Conservation (phyloP, 257 asterid species). For the Mentha longifolia region DNA sequence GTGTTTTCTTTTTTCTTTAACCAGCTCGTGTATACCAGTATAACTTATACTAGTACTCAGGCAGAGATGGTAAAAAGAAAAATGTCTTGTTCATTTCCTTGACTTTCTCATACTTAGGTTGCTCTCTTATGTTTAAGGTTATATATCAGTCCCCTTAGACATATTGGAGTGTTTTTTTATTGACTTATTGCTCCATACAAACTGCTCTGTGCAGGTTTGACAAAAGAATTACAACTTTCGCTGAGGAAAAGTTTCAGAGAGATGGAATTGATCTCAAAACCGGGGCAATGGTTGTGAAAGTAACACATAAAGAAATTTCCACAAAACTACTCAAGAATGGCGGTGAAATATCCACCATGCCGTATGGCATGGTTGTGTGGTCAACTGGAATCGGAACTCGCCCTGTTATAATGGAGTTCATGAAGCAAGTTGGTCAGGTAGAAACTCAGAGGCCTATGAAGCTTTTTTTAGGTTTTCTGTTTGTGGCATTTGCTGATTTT, state of each 20-base stretch:
- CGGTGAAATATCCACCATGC: conserved; percentile 64
- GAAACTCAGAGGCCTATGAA: conserved; percentile 21
- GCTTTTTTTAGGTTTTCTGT: conserved; percentile 13
- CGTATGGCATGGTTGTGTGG: conserved; percentile 99
- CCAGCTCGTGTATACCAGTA: no score
- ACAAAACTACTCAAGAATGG: conserved; percentile 78
- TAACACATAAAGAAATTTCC: conserved; percentile 79
- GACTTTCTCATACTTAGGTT: not conserved
- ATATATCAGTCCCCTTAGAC: not conserved
- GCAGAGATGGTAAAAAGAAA: not conserved
- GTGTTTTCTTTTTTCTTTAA: no score
- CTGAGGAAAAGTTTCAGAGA: conserved; percentile 85
- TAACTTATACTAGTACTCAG: no score
- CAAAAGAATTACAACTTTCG: conserved; percentile 93
- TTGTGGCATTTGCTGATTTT: not conserved
- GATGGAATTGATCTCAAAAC: conserved; percentile 89
- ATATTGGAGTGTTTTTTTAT: not conserved
- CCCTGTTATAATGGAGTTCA: conserved; percentile 80
- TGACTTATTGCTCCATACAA: conserved; percentile 27
- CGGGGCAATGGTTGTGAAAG: conserved; percentile 91
- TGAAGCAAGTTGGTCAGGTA: conserved; percentile 98
- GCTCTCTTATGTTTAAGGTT: conserved; percentile 15
- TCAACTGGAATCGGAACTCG: conserved; percentile 98
- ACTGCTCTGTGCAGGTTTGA: conserved; percentile 73
- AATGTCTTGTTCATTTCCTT: conserved; percentile 13